phyloP scores from a whole-genome alignment of 2,329 filamentous ascomycete genomes.

The Byssochlamys sp. region DNA sequence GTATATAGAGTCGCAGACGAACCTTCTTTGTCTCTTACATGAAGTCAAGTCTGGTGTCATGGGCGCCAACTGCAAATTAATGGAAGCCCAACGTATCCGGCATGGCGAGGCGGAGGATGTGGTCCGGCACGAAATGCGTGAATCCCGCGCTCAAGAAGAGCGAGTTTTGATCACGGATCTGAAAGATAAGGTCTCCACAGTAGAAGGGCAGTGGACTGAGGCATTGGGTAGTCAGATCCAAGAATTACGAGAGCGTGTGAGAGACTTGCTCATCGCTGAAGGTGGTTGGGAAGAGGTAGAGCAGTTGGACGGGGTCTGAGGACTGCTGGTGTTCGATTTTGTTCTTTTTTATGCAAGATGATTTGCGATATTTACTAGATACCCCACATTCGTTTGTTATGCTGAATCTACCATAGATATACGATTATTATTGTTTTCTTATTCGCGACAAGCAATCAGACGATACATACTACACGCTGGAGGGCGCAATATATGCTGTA shows the following conservation, averaged over 20 bases:
- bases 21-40: slow-evolving; percentile 78
- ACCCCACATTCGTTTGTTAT: slow-evolving; percentile 2
- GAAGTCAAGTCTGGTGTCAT: slow-evolving; percentile 77
- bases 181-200: slow-evolving; percentile 83
- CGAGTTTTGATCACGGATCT: slow-evolving; percentile 67
- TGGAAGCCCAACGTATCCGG: slow-evolving; percentile 55
- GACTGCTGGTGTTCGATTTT: slow-evolving; percentile 21
- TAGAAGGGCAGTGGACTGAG: slow-evolving; percentile 83
- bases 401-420: not conserved
- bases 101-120: slow-evolving; percentile 34
- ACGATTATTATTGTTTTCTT: not conserved
- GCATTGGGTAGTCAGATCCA: slow-evolving; percentile 71
- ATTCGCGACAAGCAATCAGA: not conserved
- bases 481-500: not conserved
- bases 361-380: slow-evolving; percentile 1
- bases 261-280: slow-evolving; percentile 60
- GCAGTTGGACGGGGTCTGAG: slow-evolving; percentile 36
- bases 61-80: slow-evolving; percentile 55
- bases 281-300: slow-evolving; percentile 83
- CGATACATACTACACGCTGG: not conserved
- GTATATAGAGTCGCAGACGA: slow-evolving; percentile 91
- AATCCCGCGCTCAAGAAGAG: slow-evolving; percentile 59
- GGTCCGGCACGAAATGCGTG: slow-evolving; percentile 41
- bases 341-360: not conserved
- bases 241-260: slow-evolving; percentile 63